A percentile compares a stretch with the other conserved stretches of the same genome.
These are phyloP conservation scores for Carallia pectinifolia DNA, from an alignment of 345 rosid genomes.

Conservation along the genomic window DNA sequence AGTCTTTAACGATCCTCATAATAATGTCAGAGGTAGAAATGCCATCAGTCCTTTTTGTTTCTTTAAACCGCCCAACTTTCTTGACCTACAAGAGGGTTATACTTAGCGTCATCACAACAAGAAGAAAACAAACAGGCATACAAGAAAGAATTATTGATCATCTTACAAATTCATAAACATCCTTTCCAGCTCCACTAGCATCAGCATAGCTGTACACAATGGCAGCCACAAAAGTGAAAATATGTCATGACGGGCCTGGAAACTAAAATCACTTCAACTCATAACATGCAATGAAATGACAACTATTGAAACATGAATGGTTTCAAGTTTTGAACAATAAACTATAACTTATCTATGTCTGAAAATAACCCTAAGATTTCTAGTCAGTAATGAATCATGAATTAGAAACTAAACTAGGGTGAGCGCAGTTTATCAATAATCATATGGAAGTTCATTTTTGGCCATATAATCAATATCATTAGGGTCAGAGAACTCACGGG, in stretches of 20 bases:
- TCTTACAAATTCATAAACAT: slow-evolving; percentile 92
- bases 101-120: slow-evolving; percentile 16
- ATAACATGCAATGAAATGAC: neutral
- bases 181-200: slow-evolving; percentile 82
- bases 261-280: neutral
- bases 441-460: neutral
- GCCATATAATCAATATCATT: neutral
- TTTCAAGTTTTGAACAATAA: too few species aligned
- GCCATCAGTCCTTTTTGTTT: slow-evolving; percentile 90
- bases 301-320: too few species aligned
- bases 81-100: slow-evolving; percentile 53
- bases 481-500: slow-evolving; percentile 51
- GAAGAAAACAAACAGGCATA: slow-evolving; percentile 4
- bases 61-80: slow-evolving; percentile 81
- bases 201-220: slow-evolving; percentile 71
- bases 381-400: too few species aligned
- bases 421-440: neutral
- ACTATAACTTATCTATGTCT: too few species aligned
- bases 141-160: slow-evolving; percentile 11
- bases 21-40: slow-evolving; percentile 90
- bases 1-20: slow-evolving; percentile 92
- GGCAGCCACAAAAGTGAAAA: slow-evolving; percentile 3
- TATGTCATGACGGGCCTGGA: neutral
- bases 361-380: too few species aligned
- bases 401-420: too few species aligned